Evolutionary conservation across 2,329 filamentous ascomycete genomes (phyloP).

Genomic region (Apiospora arundinis): DNA sequence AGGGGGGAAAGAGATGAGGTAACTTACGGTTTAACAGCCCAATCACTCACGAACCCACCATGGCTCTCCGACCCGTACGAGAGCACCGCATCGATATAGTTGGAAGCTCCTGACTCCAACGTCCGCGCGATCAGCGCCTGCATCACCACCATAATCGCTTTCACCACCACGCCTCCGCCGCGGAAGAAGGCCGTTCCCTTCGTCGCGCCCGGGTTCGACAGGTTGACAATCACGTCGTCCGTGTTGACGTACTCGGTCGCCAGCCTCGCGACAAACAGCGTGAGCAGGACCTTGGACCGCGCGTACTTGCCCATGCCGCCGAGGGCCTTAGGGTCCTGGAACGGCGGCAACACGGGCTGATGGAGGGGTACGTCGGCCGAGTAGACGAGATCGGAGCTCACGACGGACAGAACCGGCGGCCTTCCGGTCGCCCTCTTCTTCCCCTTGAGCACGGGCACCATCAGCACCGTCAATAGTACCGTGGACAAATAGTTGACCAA

Average conservation of each 20-base stretch:
- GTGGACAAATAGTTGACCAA: constrained; percentile 34
- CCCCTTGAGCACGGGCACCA: constrained; percentile 28
- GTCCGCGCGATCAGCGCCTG: constrained; percentile 8
- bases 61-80: constrained; percentile 22
- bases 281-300: constrained; percentile 15
- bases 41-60: constrained; percentile 23
- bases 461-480: constrained; percentile 26
- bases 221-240: constrained; percentile 22
- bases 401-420: constrained; percentile 26
- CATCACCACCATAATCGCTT: constrained; percentile 1
- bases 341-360: background rate
- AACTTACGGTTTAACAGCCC: constrained; percentile 25
- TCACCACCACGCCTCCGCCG: background rate
- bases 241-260: constrained; percentile 7
- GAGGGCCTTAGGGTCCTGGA: constrained; percentile 10
- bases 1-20: background rate
- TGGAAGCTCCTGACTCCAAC: constrained; percentile 16
- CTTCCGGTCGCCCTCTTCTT: constrained; percentile 8
- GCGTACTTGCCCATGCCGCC: constrained; percentile 5
- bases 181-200: constrained; percentile 21
- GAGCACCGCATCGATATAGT: constrained; percentile 22
- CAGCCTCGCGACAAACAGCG: constrained; percentile 17
- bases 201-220: constrained; percentile 22
- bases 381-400: constrained; percentile 26
- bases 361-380: constrained; percentile 9